A percentile compares a stretch with the other conserved stretches of the same genome.
phyloP scores from a whole-genome alignment of 495 filamentous ascomycete genomes.

The Massariosphaeria phaeospora region DNA sequence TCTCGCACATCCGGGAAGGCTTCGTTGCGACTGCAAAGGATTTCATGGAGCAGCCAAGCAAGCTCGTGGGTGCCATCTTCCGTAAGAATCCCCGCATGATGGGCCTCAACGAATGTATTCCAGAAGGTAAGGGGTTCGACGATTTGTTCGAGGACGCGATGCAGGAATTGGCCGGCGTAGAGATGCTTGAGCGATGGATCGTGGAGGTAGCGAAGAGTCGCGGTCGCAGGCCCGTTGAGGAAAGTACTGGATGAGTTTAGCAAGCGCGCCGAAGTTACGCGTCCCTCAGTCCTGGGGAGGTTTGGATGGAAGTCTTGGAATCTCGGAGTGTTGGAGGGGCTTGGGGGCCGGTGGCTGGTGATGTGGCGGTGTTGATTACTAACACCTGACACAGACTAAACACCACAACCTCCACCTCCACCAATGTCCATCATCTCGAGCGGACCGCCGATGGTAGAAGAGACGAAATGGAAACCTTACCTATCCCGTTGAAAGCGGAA shows the following conservation, averaged over 20 bases:
- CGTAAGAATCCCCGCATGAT: conserved; percentile 41
- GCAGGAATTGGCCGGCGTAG: conserved; percentile 52
- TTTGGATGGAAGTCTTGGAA: too few species aligned
- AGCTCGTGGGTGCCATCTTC: conserved; percentile 46
- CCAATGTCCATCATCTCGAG: too few species aligned
- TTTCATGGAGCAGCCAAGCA: conserved; percentile 56
- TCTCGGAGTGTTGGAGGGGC: too few species aligned
- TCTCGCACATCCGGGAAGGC: conserved; percentile 18
- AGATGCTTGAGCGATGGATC: conserved; percentile 48
- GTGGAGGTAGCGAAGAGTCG: conserved; percentile 31
- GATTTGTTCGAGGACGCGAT: conserved; percentile 49
- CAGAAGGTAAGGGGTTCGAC: conserved; percentile 59
- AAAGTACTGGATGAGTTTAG: too few species aligned
- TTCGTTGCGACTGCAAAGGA: conserved; percentile 46
- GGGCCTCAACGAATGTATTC: conserved; percentile 50
- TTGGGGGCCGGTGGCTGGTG: too few species aligned
- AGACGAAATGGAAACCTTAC: too few species aligned
- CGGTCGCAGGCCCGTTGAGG: conserved; percentile 42
- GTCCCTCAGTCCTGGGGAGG: too few species aligned
- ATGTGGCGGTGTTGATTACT: too few species aligned
- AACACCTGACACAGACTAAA: too few species aligned
- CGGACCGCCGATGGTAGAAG: too few species aligned
- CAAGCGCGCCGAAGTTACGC: too few species aligned
- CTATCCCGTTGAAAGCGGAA: conserved; percentile 49
- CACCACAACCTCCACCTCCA: too few species aligned